These are phyloP conservation scores for Prunus mume DNA, from an alignment of 306 rosid genomes.

Conservation along the genomic window DNA sequence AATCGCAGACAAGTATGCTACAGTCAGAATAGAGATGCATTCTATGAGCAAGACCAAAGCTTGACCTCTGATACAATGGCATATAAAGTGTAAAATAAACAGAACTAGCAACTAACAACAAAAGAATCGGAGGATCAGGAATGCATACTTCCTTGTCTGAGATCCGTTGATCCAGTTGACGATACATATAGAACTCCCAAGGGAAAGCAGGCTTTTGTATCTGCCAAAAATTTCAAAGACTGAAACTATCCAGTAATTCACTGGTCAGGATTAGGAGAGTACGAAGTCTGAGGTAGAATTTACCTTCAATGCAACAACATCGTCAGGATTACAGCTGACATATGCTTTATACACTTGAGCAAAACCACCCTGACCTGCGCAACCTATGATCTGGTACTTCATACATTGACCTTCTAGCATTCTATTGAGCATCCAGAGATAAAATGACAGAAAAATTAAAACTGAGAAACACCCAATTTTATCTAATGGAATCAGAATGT, in stretches of 20 bases:
- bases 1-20: constrained; percentile 75
- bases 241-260: constrained; percentile 22
- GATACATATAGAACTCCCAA: constrained; percentile 96
- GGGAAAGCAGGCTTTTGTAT: constrained; percentile 88
- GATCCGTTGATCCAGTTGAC: constrained; percentile 79
- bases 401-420: constrained; percentile 1
- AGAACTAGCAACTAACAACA: constrained; percentile 16
- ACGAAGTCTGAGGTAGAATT: neutral
- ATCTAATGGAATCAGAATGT: neutral
- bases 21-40: constrained; percentile 76
- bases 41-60: constrained; percentile 73
- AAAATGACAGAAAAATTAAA: neutral
- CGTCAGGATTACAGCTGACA: constrained; percentile 63
- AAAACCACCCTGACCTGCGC: constrained; percentile 92
- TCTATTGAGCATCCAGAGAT: neutral
- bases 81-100: constrained; percentile 29
- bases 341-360: constrained; percentile 86
- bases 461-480: neutral
- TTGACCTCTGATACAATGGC: constrained; percentile 65
- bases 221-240: constrained; percentile 38
- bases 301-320: constrained; percentile 86
- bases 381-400: constrained; percentile 86
- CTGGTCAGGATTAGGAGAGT: neutral
- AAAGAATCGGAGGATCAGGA: constrained; percentile 6
- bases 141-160: constrained; percentile 50